Base-by-base conservation (phyloP, 148 eudicot species). In the Silene conica region DNA sequence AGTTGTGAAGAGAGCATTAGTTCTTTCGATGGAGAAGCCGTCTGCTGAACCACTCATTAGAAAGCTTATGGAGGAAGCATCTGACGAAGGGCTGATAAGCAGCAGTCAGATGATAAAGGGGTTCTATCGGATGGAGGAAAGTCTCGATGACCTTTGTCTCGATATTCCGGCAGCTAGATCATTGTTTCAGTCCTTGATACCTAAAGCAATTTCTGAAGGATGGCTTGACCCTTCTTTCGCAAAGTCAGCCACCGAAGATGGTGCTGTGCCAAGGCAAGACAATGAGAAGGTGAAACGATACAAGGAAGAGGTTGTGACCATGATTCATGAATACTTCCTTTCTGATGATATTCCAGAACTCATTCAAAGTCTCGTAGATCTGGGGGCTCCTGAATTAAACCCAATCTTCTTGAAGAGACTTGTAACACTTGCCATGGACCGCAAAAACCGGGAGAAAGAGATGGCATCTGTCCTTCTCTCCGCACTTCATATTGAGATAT, bases 341-440 rank as follows among this genome's bases (percentile, higher is more conserved):
- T 93, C 98, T 0, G 98, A 93, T 78, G 98, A 91, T 72, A 93
- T 93, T 22, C 98, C 97, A 6, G 98, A 93, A 72, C 89, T 93
- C 16, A 89, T 93, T 45, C 88, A 82, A 10, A 93, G 87, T 80
- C 91, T 93, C 73, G 87, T 80, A 78, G 98, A 93, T 85, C 89
- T 93, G 26, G 85, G 79, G 60, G 82, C 87, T 18, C 97, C 94
- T 0, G 89, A 90, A 67, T 79, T 81, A 13, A 87, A 93, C 77
- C 86, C 98, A 9, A 63, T 93, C 64, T 93, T 90, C 76, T 75
- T 93, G 74, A 93, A 93, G 78, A 90, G 82, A 87, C 86, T 93
- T 15, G 82, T 91, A 56, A 89, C 91, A 16, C 94, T 93, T 58
- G 98, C 98, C 45, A 84, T 93, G 97, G 98, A 93, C 73, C 75